Conservation (phyloP, 1,284 basidiomycete species). For the Heterobasidion irregulare region DNA sequence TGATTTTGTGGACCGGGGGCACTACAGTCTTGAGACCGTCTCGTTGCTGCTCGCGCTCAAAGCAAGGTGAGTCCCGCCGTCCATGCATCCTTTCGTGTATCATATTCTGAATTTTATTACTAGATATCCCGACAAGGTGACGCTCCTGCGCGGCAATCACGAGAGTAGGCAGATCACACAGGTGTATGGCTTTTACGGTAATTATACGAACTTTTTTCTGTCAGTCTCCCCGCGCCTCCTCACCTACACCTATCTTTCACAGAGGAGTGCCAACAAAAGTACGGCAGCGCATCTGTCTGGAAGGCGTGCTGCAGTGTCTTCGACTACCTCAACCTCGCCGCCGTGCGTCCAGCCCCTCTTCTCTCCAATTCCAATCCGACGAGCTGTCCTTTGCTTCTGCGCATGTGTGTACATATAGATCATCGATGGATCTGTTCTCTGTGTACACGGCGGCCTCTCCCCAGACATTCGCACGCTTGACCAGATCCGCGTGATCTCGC, state of each 20-base stretch:
- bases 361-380: neutral
- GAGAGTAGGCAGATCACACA: constrained; percentile 96
- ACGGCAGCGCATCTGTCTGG: constrained; percentile 91
- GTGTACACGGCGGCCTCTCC: constrained; percentile 90
- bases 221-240: neutral
- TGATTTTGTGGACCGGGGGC: constrained; percentile 96
- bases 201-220: constrained; percentile 12
- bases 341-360: constrained; percentile 46
- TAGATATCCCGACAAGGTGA: constrained; percentile 91
- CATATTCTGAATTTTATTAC: neutral
- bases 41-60: constrained; percentile 86
- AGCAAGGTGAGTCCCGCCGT: constrained; percentile 54
- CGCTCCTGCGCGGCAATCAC: constrained; percentile 89
- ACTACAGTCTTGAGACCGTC: constrained; percentile 95
- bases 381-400: neutral
- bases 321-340: constrained; percentile 90
- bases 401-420: constrained; percentile 43
- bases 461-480: constrained; percentile 90
- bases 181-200: constrained; percentile 97
- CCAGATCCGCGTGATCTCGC: constrained; percentile 84
- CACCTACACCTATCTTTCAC: neutral
- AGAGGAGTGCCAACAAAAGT: constrained; percentile 98
- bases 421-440: constrained; percentile 86
- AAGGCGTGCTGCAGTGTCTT: constrained; percentile 95
- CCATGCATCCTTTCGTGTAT: neutral